Base-by-base conservation (phyloP, 768 basidiomycete genomes). In the Lyophyllum decastes region DNA sequence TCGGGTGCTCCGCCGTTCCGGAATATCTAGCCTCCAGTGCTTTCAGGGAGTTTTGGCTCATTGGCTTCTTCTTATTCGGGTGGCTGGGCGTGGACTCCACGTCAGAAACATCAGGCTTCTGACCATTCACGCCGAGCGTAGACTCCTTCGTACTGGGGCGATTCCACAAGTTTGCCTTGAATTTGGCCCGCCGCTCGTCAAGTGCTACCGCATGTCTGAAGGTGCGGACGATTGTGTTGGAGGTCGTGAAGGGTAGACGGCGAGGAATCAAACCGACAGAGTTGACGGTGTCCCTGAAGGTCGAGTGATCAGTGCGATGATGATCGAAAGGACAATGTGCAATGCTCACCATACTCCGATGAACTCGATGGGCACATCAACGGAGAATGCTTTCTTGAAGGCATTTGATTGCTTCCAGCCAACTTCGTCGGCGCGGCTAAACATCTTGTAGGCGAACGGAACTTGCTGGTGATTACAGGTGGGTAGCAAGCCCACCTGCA, bases 371-470 rank as follows among this genome's bases (percentile, higher is more conserved):
- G 68, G 63, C 0, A 78, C 70, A 43, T 75, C 72, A 19, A 73
- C 72, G 2, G 77, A 81, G 57, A 82, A 82, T 0, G 79, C 73
- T 14, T 71, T 70, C 66, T 80, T 82, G 68, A 82, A 83, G 0
- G 61, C 59, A 34, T 70, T 70, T 4, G 68, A 69, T 43, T 71
- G 70, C 22, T 58, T 49, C 69, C 68, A 69, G 1, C 68, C 68
- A 8, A 40, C 45, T 19, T 68, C 61, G 14, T 68, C 63, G 10
- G 53, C 27, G n/a, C 71, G 65, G 43, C 65, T 79, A 64, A 78
- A 88, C 62, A 85, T 77, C 49, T 78, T 78, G 71, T 85, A 89
- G 14, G 87, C 87, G 60, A 88, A 84, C 0, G 78, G 69, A 38
- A 88, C 67, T 66, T 87, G 83, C 55, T 87, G 79, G 14, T 68